Evolutionary conservation across 192 early-diverging fungal genomes (phyloP).

Genomic region (Pilaira anomala): DNA sequence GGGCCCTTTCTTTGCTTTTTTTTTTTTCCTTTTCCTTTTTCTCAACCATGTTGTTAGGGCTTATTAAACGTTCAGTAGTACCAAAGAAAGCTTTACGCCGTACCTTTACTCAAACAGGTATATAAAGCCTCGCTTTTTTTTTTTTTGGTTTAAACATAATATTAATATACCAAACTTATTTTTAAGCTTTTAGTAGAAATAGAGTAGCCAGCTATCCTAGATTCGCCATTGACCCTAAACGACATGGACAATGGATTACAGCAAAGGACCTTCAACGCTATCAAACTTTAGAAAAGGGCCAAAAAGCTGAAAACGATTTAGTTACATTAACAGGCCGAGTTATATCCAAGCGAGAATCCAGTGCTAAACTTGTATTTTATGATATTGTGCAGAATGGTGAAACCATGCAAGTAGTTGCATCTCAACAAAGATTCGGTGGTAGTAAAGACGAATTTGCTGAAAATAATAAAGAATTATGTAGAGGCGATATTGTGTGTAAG

Average conservation of each 20-base stretch:
- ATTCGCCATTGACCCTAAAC: conserved; percentile 5
- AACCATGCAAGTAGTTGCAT: conserved; percentile 65
- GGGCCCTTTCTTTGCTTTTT: too few relatives aligned
- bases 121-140: too few relatives aligned
- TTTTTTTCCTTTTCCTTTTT: too few relatives aligned
- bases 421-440: conserved; percentile 41
- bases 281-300: conserved; percentile 4
- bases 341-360: conserved; percentile 62
- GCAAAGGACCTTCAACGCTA: conserved; percentile 11
- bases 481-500: conserved; percentile 66
- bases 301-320: conserved; percentile 3
- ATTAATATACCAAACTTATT: too few relatives aligned
- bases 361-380: conserved; percentile 70
- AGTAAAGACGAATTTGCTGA: conserved; percentile 40
- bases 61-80: too few relatives aligned
- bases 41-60: too few relatives aligned
- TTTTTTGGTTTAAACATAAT: too few relatives aligned
- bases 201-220: conserved; percentile 8
- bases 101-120: too few relatives aligned
- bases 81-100: too few relatives aligned
- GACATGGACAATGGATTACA: conserved; percentile 17
- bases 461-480: conserved; percentile 43
- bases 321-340: conserved; percentile 58
- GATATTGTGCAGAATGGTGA: conserved; percentile 62
- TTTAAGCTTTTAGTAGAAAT: too few relatives aligned